Evolutionary conservation across 208 protist genomes (phyloP).

Genomic region (Porcisia hertigi): DNA sequence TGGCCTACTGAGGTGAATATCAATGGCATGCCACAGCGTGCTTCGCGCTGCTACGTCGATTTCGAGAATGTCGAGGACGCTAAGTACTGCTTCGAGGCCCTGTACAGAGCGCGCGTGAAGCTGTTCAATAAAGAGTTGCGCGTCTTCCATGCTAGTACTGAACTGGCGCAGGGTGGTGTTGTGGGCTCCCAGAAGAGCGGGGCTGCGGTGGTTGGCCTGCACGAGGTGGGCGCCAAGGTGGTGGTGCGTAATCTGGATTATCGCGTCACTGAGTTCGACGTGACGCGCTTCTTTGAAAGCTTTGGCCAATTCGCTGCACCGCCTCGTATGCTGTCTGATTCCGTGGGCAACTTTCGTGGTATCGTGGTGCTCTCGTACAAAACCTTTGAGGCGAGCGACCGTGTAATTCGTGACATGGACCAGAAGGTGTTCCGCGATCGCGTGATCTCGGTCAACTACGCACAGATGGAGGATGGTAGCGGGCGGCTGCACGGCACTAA

Average conservation of each 20-base stretch:
- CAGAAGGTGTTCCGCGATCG: constrained; percentile 65
- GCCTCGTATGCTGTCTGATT: constrained; percentile 80
- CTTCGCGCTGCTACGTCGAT: constrained; percentile 78
- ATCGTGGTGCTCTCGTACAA: constrained; percentile 80
- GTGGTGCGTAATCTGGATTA: constrained; percentile 76
- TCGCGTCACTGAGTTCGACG: constrained; percentile 73
- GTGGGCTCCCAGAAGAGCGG: constrained; percentile 8
- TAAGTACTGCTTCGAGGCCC: constrained; percentile 87
- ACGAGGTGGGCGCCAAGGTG: constrained; percentile 89
- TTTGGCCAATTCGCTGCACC: constrained; percentile 84
- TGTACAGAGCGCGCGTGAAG: constrained; percentile 61
- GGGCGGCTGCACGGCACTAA: constrained; percentile 70
- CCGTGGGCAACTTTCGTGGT: constrained; percentile 76
- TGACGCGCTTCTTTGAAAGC: constrained; percentile 77
- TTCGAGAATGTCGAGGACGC: constrained; percentile 79
- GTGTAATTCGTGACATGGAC: constrained; percentile 77
- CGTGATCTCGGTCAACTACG: constrained; percentile 74
- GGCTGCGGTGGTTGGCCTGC: constrained; percentile 41
- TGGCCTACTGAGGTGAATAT: constrained; percentile 58
- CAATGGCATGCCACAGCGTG: constrained; percentile 52
- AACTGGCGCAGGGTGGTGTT: constrained; percentile 37
- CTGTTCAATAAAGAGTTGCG: constrained; percentile 75
- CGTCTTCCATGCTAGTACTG: constrained; percentile 65
- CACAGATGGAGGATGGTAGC: constrained; percentile 82
- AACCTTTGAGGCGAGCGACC: constrained; percentile 69